Percentiles rank a stretch among this genome's conserved stretches.
Evolutionary conservation across 306 rosid genomes (phyloP).

Genomic region (Lagenaria siceraria): DNA sequence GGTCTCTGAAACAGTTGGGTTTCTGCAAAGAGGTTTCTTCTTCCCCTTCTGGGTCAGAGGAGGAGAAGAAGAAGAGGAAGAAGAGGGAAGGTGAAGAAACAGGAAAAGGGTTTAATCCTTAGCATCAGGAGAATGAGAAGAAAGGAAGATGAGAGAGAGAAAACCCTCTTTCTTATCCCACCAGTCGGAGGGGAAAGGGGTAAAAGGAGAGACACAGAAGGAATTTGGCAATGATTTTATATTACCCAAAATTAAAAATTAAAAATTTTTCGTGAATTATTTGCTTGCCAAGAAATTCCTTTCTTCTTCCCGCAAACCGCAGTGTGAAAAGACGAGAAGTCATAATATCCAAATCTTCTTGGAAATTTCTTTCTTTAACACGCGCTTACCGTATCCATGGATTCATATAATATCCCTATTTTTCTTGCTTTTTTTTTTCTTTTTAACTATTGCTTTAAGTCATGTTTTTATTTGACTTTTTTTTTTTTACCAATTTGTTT

Average conservation of each 20-base stretch:
- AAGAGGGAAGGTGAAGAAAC: constrained; percentile 8
- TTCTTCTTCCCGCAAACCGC: background rate
- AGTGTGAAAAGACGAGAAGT: background rate
- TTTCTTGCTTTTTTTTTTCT: no score
- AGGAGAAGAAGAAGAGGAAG: constrained; percentile 11
- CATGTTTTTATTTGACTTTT: no score
- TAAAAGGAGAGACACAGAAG: background rate
- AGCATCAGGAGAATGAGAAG: background rate
- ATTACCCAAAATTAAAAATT: background rate
- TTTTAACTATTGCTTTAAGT: no score
- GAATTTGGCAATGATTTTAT: constrained; percentile 3
- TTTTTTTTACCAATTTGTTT: no score
- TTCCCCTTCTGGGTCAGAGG: constrained; percentile 11
- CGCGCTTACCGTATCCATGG: no score
- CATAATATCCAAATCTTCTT: background rate
- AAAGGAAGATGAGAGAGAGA: background rate
- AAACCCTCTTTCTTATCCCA: constrained; percentile 8
- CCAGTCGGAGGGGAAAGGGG: background rate
- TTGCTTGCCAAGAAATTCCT: background rate
- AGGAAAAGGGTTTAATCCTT: constrained; percentile 1
- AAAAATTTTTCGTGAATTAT: background rate
- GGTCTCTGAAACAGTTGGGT: constrained; percentile 2
- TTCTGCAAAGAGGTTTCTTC: background rate
- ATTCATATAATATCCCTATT: no score
- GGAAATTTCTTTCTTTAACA: no score